These are phyloP conservation scores for Hyaloscypha bicolor DNA, from an alignment of 495 filamentous ascomycete genomes.

Conservation along the genomic window DNA sequence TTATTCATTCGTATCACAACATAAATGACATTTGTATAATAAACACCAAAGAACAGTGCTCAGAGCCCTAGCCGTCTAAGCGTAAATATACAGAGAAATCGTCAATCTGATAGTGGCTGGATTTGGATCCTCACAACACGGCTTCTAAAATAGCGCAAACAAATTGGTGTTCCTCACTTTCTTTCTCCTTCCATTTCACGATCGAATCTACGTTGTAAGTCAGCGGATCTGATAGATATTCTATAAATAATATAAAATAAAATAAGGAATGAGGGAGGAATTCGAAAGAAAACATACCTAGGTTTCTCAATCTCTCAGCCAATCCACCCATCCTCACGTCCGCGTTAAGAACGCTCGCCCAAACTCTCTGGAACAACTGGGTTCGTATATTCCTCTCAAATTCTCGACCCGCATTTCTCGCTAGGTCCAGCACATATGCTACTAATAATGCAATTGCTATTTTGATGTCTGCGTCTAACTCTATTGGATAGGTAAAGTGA, in stretches of 20 bases:
- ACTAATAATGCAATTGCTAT: constrained; percentile 10
- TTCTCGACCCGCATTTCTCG: constrained; percentile 1
- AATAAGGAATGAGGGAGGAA: background rate
- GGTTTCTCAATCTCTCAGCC: background rate
- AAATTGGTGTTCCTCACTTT: background rate
- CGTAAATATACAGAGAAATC: no score
- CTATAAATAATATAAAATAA: background rate
- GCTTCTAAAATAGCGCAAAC: constrained; percentile 7
- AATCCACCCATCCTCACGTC: background rate
- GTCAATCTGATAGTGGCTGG: no score
- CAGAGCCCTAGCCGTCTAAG: no score
- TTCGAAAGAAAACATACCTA: background rate
- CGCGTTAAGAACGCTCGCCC: background rate
- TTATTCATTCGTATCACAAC: no score
- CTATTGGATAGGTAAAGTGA: background rate
- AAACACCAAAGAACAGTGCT: no score
- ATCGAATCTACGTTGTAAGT: constrained; percentile 2
- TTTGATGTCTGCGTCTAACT: constrained; percentile 12
- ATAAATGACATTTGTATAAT: no score
- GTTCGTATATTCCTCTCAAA: constrained; percentile 9
- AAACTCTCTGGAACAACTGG: constrained; percentile 6
- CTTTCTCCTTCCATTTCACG: constrained; percentile 1
- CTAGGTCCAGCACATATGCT: constrained; percentile 8
- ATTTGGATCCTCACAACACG: background rate
- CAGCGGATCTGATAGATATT: background rate